Base-by-base conservation (phyloP, 345 rosid genomes). In the Conringia planisiliqua region DNA sequence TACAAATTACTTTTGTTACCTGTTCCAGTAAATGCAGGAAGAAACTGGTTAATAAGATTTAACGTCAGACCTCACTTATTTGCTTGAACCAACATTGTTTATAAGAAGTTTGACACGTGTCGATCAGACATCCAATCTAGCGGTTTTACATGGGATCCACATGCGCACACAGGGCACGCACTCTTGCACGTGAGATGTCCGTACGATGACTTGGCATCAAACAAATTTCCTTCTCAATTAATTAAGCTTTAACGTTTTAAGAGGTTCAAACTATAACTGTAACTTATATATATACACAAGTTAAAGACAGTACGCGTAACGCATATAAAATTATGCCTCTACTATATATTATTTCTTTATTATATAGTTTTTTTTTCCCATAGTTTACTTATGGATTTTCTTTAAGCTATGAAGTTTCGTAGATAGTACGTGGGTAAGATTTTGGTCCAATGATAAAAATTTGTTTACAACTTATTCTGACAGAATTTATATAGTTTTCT, bases 121-220 rank as follows among this genome's bases (percentile, higher is more conserved):
- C 64, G 7, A 32, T 10, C 17, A 5, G 14, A 24, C 24, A 69
- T 33, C 32, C 29, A 10, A 69, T 62, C 6, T 68, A 14, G 27
- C 7, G 5, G 44, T 10, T 75, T 27, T 18, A 48, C 39, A 30
- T 30, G 68, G 79, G 50, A 56, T 76, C 79, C 74, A 76, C 79
- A 75, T 75, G 79, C 57, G n/a, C 40, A 68, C 63, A 29, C 7
- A 36, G 35, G 7, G 54, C 73, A 48, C 61, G 55, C 62, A 68
- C 70, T 61, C 70, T 68, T 76, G 70, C 74, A 61, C 79, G 79
- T 76, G 79, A 52, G 40, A 32, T 69, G 74, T 76, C 70, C 74
- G 79, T 76, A 76, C 79, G 32, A 10, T 40, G 68, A 61, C 55
- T 61, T 46, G 66, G 60, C 72, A 47, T 55, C 66, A 24, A 17